Evolutionary conservation across 495 filamentous ascomycete genomes (phyloP).

Genomic region (Wilcoxina mikolae): DNA sequence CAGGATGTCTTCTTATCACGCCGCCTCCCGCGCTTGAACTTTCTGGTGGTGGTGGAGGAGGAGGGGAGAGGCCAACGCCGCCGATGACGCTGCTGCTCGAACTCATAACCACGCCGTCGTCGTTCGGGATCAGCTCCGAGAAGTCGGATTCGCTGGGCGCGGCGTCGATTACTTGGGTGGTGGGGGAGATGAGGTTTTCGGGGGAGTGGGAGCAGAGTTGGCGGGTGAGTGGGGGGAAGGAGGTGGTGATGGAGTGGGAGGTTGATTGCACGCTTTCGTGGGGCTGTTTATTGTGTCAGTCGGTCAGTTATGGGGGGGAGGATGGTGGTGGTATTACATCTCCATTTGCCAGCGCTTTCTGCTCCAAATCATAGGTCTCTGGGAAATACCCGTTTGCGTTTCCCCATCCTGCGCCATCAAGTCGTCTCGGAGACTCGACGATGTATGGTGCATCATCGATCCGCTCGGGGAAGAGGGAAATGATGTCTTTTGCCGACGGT

Average conservation of each 20-base stretch:
- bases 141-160: not conserved
- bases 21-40: no score
- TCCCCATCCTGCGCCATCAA: not conserved
- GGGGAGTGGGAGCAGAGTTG: no score
- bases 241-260: not conserved
- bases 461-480: constrained; percentile 36
- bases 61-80: not conserved
- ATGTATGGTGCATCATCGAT: constrained; percentile 5
- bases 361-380: not conserved
- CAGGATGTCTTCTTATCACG: no score
- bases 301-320: no score
- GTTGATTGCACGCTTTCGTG: no score
- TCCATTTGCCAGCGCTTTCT: no score
- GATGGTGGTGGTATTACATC: no score
- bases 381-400: not conserved
- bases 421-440: not conserved
- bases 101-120: not conserved
- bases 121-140: not conserved
- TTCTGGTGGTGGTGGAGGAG: not conserved
- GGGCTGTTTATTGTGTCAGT: no score
- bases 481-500: constrained; percentile 43
- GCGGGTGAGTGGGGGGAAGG: not conserved
- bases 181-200: not conserved
- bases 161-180: constrained; percentile 1
- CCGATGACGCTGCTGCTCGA: not conserved